Conservation (phyloP, 2,329 filamentous ascomycete species). For the Zymoseptoria brevis region DNA sequence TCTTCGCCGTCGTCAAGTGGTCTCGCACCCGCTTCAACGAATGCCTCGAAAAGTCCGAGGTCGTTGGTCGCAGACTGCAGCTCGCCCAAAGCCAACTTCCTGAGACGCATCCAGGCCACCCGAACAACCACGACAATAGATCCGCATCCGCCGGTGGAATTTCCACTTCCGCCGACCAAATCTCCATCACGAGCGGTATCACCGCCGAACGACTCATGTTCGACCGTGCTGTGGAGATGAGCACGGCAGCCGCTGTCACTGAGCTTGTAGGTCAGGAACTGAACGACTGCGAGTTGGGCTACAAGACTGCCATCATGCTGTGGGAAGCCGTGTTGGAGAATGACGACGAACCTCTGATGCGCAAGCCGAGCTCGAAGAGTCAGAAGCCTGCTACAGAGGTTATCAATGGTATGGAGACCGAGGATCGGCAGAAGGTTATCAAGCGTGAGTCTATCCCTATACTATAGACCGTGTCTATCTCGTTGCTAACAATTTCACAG, state of each 20-base stretch:
- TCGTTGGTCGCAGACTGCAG: slow-evolving; percentile 79
- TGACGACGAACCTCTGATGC: slow-evolving; percentile 53
- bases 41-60: slow-evolving; percentile 89
- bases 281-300: slow-evolving; percentile 80
- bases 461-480: no score
- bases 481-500: slow-evolving; percentile 29
- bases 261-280: slow-evolving; percentile 91
- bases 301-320: slow-evolving; percentile 88
- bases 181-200: slow-evolving; percentile 77
- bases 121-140: slow-evolving; percentile 60
- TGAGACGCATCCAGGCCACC: slow-evolving; percentile 76
- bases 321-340: slow-evolving; percentile 87
- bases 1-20: slow-evolving; percentile 95
- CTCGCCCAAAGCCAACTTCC: slow-evolving; percentile 81
- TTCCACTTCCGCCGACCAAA: slow-evolving; percentile 64
- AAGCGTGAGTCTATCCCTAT: slow-evolving; percentile 57
- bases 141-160: slow-evolving; percentile 46
- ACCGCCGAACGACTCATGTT: slow-evolving; percentile 98
- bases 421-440: slow-evolving; percentile 64
- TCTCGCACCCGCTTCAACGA: slow-evolving; percentile 91
- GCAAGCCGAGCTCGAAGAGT: slow-evolving; percentile 39
- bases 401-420: slow-evolving; percentile 52
- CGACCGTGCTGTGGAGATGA: slow-evolving; percentile 95
- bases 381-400: slow-evolving; percentile 39
- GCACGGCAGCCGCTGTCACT: slow-evolving; percentile 83